Evolutionary conservation across 768 basidiomycete species (phyloP).

Genomic region (Polyporus arcularius): DNA sequence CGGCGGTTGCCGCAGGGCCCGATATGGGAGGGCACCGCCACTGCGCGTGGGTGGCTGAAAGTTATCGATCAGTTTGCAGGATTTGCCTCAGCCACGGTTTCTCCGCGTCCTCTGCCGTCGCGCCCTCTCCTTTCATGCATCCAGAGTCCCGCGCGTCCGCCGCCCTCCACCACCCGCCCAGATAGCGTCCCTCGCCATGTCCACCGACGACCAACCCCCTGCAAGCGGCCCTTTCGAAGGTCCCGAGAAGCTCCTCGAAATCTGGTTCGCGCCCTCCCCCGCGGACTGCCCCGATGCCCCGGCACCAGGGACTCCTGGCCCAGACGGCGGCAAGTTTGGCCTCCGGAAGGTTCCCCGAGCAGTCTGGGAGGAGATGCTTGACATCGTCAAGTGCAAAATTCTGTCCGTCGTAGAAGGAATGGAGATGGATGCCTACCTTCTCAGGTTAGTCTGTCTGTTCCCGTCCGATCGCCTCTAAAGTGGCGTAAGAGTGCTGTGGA

Average conservation of each 20-base stretch:
- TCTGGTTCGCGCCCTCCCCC: constrained; percentile 91
- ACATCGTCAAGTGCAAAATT: constrained; percentile 95
- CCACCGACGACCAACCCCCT: constrained; percentile 6
- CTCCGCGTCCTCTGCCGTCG: constrained; percentile 1
- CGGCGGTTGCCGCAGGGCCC: constrained; percentile 1
- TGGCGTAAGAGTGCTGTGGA: too few relatives aligned
- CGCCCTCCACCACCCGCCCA: constrained; percentile 23
- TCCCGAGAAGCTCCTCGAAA: constrained; percentile 92
- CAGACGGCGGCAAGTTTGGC: constrained; percentile 54
- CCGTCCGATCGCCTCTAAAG: not conserved
- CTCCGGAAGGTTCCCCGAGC: constrained; percentile 72
- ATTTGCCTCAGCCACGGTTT: constrained; percentile 1
- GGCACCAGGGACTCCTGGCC: not conserved
- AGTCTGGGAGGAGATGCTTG: constrained; percentile 96
- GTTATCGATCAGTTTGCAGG: constrained; percentile 21
- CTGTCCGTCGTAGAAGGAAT: constrained; percentile 85
- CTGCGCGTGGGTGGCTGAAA: constrained; percentile 1
- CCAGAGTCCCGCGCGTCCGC: constrained; percentile 18
- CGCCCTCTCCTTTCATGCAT: constrained; percentile 29
- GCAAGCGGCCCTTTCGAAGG: constrained; percentile 66
- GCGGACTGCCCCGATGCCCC: constrained; percentile 53
- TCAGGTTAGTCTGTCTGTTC: constrained; percentile 64
- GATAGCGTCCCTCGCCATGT: constrained; percentile 25
- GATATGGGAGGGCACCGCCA: constrained; percentile 5
- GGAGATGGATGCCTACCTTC: constrained; percentile 93